These are phyloP conservation scores for Eutypella sp. DNA, from an alignment of 2,329 filamentous ascomycete genomes.

Conservation along the genomic window DNA sequence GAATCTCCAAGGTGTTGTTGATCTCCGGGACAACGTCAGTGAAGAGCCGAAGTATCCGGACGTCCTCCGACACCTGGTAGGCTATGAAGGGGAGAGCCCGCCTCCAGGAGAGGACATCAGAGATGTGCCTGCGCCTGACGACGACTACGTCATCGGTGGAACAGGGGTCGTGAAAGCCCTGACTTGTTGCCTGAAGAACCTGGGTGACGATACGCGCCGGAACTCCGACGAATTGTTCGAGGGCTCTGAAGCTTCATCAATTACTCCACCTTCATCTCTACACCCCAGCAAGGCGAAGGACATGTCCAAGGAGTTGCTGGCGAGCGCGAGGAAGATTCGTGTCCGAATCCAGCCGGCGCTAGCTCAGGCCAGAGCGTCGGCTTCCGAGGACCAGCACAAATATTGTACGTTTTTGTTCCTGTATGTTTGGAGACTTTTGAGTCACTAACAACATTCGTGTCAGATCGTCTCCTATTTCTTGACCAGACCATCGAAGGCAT, in stretches of 20 bases:
- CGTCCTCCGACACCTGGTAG: conserved; percentile 81
- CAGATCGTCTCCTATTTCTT: conserved; percentile 76
- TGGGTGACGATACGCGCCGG: conserved; percentile 57
- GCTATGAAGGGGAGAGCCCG: conserved; percentile 51
- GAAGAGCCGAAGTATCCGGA: conserved; percentile 60
- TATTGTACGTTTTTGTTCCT: conserved; percentile 57
- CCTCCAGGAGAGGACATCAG: conserved; percentile 51
- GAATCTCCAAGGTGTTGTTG: conserved; percentile 78
- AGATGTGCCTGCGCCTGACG: conserved; percentile 69
- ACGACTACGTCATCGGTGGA: conserved; percentile 93
- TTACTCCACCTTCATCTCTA: conserved; percentile 37
- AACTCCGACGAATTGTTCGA: conserved; percentile 48
- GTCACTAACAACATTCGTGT: conserved; percentile 20
- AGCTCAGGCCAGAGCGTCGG: conserved; percentile 63
- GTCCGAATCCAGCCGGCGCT: conserved; percentile 78
- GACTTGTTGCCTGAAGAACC: conserved; percentile 82
- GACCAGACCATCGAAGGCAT: conserved; percentile 85
- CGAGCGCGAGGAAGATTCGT: conserved; percentile 84
- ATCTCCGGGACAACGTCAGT: conserved; percentile 25
- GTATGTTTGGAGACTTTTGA: background rate
- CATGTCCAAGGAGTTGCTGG: conserved; percentile 86
- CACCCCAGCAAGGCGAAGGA: conserved; percentile 69
- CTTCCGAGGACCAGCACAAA: conserved; percentile 63
- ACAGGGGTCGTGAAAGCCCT: conserved; percentile 94
- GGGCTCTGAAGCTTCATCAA: conserved; percentile 47